Base-by-base conservation (phyloP, 352 stramenopile species). In the Paralagenidium karlingii region DNA sequence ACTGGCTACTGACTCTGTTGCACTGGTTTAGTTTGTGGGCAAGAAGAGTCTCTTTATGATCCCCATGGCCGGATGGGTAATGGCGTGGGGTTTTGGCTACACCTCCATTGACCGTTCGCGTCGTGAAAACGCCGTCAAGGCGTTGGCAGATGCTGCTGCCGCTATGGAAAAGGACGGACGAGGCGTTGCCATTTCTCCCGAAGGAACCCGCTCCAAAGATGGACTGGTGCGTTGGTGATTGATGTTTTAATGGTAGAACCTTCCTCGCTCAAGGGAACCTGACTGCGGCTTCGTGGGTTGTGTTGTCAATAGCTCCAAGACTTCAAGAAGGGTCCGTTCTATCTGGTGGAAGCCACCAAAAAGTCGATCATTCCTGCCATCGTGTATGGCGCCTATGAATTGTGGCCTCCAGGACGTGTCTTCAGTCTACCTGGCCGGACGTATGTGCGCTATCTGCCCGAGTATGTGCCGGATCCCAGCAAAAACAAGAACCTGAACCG, bases 241-340 rank as follows among this genome's bases (percentile, higher is more conserved):
- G 13, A 7, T 7, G 13, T 22, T 46, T 43, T 19, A 3, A 41
- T 22, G 24, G 34, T n/a, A 34, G 3, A 41, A 34, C 18, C 8
- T 41, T 20, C 16, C 16, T 33, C 28, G 13, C 16, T 13, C 13
- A 13, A 16, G 13, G 16, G n/a, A n/a, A n/a, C n/a, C n/a, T n/a
- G n/a, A n/a, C n/a, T n/a, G n/a, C n/a, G n/a, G n/a, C n/a, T 31
- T 4, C 5, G 4, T 29, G 10, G 19, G 3, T 34, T 26, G 12
- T 32, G 1, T 40, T 46, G 24, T 12, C 0, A n/a, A 34, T 21
- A 84, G 69, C 54, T 90, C 21, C 70, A 86, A 61, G 71, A 86
- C 32, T 90, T 90, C 51, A 90, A 90, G 55, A 90, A 90, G 43
- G 77, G 77, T 1, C 77, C 77, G 20, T 90, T 90, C 50, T 88